These are phyloP conservation scores for Houttuynia cordata DNA, from an alignment of 164 flowering plant genomes.

Conservation along the genomic window DNA sequence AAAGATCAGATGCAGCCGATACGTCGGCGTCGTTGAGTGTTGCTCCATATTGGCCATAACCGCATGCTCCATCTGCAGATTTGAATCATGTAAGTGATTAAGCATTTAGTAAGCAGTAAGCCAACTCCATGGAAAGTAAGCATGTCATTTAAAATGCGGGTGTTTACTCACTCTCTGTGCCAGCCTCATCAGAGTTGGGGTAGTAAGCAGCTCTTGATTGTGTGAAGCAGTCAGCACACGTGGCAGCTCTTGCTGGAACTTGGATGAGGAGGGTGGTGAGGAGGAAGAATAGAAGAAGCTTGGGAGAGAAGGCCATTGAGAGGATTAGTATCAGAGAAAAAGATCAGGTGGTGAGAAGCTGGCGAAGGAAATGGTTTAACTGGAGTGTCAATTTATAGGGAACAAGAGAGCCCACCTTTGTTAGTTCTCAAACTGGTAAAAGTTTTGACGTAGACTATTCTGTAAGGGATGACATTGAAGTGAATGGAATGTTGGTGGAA, in stretches of 20 bases:
- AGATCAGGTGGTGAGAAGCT: neutral
- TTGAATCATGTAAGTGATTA: neutral
- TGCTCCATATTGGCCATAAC: conserved; percentile 71
- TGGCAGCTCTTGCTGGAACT: conserved; percentile 26
- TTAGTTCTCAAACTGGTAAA: neutral
- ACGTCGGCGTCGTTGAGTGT: conserved; percentile 77
- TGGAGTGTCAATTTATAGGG: neutral
- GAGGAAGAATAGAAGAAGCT: conserved; percentile 12
- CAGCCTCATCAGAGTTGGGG: conserved; percentile 51
- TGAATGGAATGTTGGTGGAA: neutral
- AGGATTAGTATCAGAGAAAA: neutral
- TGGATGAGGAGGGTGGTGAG: conserved; percentile 19
- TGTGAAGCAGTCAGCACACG: conserved; percentile 42
- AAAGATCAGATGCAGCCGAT: conserved; percentile 71
- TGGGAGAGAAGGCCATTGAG: conserved; percentile 29
- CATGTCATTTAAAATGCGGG: neutral
- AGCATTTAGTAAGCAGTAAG: too few species aligned
- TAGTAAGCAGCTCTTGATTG: conserved; percentile 64
- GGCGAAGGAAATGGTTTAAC: neutral
- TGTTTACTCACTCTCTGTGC: conserved; percentile 45
- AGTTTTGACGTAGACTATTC: neutral
- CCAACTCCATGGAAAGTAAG: neutral
- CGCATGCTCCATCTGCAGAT: conserved; percentile 62
- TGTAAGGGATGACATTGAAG: neutral
- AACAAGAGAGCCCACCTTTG: neutral